Evolutionary conservation across 2,329 filamentous ascomycete genomes (phyloP), one percentile per base, ranked within the genome.

Genomic region (Aspergillus jensenii): DNA sequence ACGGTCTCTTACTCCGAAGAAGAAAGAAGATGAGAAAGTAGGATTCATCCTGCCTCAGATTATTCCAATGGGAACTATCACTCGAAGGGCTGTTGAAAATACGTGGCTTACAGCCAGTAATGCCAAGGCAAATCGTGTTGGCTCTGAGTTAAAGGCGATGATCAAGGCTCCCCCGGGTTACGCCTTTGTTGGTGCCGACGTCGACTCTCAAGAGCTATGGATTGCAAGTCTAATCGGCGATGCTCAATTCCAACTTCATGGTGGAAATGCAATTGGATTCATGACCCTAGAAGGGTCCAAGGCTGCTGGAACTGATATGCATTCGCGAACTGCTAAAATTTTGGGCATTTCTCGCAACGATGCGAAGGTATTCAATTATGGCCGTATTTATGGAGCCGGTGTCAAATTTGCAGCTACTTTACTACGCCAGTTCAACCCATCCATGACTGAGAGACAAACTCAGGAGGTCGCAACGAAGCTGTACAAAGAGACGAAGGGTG

Each of bases 271-370:
- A 1, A 90, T 99, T 58, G 95, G 96, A 0, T 99, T 99, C 79
- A 99, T 99, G 96, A 99, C 95, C 0, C 81, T 99, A 1, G 96
- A 99, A 77, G 93, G 95, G 14, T 95, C 91, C 50, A 98, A 99
- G 76, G 88, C 91, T 6, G 91, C 90, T 3, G 93, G 93, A 4
- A 99, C 93, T 0, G 93, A 99, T 74, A 78, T 98, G 56, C 93
- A 99, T 75, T 97, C 93, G 6, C 90, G 93, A 33, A 99, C 95
- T 27, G 96, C 95, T 1, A 83, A 84, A 6, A 99, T 99, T 57
- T 76, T 99, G 2, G 93, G 93, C 6, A 99, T 99, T 60, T 96
- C 91, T 2, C 85, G 95, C 60, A 97, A 97, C 68, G 87, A 97
- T 68, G 95, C 95, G 58, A 99, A 99, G 72, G 87, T 99, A 1